These are phyloP conservation scores for Leptomonas seymouri DNA, from an alignment of 208 protist genomes.

Conservation along the genomic window DNA sequence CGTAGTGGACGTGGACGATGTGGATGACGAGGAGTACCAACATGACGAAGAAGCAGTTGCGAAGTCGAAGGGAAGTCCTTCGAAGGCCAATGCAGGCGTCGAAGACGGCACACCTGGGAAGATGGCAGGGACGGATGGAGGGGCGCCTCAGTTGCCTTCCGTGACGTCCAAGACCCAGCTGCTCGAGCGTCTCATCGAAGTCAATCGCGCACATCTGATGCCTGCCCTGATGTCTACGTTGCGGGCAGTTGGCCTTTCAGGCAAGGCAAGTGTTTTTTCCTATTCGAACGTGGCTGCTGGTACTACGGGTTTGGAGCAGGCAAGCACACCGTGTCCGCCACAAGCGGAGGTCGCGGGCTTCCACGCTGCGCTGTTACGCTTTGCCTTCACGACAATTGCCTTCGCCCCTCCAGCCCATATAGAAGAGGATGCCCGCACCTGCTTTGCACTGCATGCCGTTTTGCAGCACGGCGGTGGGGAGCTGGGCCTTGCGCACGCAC, in stretches of 20 bases:
- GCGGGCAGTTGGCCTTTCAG: not conserved
- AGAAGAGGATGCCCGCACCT: not conserved
- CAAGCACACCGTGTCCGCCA: not conserved
- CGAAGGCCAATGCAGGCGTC: no score
- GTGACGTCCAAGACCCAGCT: slow-evolving; percentile 4
- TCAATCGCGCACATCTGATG: slow-evolving; percentile 4
- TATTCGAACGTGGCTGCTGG: not conserved
- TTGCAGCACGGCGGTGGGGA: not conserved
- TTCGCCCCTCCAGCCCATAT: not conserved
- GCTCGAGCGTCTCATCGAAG: slow-evolving; percentile 3
- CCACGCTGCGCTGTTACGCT: slow-evolving; percentile 4
- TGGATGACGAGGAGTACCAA: not conserved
- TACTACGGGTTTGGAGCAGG: not conserved
- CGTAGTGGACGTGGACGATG: slow-evolving; percentile 20
- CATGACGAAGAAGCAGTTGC: not conserved
- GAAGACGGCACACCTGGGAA: no score
- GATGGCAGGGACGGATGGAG: not conserved
- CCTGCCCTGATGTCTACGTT: not conserved
- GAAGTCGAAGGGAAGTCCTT: not conserved
- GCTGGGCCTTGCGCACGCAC: not conserved
- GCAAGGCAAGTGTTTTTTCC: not conserved
- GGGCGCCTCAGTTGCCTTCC: not conserved
- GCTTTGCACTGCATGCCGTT: not conserved
- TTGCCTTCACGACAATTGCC: slow-evolving; percentile 3
- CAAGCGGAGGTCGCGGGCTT: not conserved